These are phyloP conservation scores for Fusarium virguliforme DNA, from an alignment of 2,329 filamentous ascomycete species.

Conservation along the genomic window DNA sequence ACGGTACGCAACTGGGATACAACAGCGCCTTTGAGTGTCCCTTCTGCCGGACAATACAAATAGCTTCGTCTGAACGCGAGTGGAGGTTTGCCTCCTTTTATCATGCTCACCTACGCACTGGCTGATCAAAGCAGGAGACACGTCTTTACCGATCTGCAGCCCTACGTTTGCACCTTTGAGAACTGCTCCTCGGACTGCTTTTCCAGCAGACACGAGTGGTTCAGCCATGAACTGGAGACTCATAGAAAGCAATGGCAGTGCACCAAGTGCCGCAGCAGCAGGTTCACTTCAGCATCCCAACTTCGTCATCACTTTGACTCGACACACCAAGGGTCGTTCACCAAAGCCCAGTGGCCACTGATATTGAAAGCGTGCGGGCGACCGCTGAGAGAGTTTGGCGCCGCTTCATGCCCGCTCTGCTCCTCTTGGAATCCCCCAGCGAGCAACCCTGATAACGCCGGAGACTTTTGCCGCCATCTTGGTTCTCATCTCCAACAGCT, in stretches of 20 bases:
- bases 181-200: background rate
- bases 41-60: background rate
- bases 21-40: background rate
- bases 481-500: background rate
- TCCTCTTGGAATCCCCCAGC: background rate
- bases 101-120: background rate
- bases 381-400: too few relatives aligned
- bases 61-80: background rate
- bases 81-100: background rate
- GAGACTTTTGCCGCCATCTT: background rate
- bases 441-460: fast-evolving
- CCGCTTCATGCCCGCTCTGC: background rate
- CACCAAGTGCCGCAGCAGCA: background rate
- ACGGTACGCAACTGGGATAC: background rate
- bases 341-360: background rate
- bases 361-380: background rate
- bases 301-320: background rate
- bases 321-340: background rate
- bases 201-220: background rate
- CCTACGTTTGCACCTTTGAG: background rate
- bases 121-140: background rate
- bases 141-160: background rate
- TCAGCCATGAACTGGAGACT: background rate
- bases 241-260: background rate
- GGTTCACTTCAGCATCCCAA: background rate